These are phyloP conservation scores for Cladophialophora carrionii DNA, from an alignment of 2,329 filamentous ascomycete genomes.

Conservation along the genomic window DNA sequence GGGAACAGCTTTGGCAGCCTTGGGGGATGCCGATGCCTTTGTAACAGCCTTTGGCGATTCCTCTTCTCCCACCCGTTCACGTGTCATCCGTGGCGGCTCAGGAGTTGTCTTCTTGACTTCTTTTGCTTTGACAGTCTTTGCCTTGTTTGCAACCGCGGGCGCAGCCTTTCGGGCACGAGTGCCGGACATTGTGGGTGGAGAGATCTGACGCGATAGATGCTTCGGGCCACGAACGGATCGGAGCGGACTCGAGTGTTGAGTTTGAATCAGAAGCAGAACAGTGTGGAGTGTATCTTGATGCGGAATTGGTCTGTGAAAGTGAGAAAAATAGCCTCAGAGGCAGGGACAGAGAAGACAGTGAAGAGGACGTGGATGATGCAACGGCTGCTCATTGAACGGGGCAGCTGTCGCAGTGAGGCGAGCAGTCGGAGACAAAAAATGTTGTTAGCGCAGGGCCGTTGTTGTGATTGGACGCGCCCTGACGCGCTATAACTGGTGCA, in stretches of 20 bases:
- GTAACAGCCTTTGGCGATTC: neutral
- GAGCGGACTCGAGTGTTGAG: neutral
- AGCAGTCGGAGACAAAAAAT: slow-evolving; percentile 14
- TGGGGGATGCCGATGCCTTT: slow-evolving; percentile 18
- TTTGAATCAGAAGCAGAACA: neutral
- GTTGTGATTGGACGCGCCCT: slow-evolving; percentile 18
- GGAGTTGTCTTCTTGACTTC: slow-evolving; percentile 21
- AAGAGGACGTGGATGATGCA: slow-evolving; percentile 1
- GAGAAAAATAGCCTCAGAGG: neutral
- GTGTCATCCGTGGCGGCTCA: slow-evolving; percentile 5
- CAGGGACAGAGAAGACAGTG: slow-evolving; percentile 1
- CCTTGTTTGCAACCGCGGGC: slow-evolving; percentile 23
- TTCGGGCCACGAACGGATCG: slow-evolving; percentile 11
- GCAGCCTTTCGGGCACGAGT: slow-evolving; percentile 30
- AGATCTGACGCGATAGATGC: slow-evolving; percentile 12
- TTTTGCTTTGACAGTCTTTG: slow-evolving; percentile 21
- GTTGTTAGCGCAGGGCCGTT: slow-evolving; percentile 13
- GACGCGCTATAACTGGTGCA: neutral
- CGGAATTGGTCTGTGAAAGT: neutral
- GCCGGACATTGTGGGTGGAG: slow-evolving; percentile 22
- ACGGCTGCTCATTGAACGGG: neutral
- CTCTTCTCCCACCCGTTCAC: neutral
- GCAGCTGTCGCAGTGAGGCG: slow-evolving; percentile 13
- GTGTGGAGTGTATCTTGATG: neutral
- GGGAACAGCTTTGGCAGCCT: slow-evolving; percentile 15